These are phyloP conservation scores for Arachis monticola DNA, from an alignment of 331 rosid genomes.

Conservation along the genomic window DNA sequence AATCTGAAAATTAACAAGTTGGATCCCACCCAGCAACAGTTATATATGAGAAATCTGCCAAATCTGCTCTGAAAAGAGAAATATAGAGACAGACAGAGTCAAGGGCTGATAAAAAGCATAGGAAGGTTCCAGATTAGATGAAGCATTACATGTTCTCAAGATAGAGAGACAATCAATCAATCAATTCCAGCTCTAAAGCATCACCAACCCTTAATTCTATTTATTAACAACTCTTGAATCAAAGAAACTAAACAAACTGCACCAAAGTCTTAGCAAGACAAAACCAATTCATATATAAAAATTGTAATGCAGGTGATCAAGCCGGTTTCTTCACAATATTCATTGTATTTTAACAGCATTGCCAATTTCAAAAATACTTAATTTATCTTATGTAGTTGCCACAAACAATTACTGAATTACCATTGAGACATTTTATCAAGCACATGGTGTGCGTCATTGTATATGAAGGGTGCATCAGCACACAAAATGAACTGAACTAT, in stretches of 20 bases:
- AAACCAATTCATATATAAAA: too few relatives aligned
- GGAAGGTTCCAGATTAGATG: too few relatives aligned
- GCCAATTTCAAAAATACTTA: background rate
- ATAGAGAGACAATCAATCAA: too few relatives aligned
- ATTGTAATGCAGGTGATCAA: too few relatives aligned
- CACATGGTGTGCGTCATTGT: background rate
- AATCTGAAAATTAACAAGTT: slow-evolving; percentile 4
- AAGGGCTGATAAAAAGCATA: background rate
- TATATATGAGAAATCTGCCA: slow-evolving; percentile 15
- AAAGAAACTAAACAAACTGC: too few relatives aligned
- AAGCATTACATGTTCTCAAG: too few relatives aligned
- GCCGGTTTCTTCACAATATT: background rate
- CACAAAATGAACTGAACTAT: background rate
- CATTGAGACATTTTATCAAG: slow-evolving; percentile 7
- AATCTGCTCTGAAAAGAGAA: background rate
- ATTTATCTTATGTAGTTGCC: background rate
- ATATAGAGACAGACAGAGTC: background rate
- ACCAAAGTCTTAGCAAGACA: too few relatives aligned
- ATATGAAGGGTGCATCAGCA: background rate
- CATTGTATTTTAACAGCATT: background rate
- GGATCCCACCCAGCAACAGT: background rate
- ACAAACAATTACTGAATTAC: background rate
- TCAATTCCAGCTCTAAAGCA: too few relatives aligned
- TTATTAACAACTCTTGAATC: too few relatives aligned
- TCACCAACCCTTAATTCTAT: too few relatives aligned